Base-by-base conservation (phyloP, 1,284 basidiomycete species). In the Puccinia horiana region DNA sequence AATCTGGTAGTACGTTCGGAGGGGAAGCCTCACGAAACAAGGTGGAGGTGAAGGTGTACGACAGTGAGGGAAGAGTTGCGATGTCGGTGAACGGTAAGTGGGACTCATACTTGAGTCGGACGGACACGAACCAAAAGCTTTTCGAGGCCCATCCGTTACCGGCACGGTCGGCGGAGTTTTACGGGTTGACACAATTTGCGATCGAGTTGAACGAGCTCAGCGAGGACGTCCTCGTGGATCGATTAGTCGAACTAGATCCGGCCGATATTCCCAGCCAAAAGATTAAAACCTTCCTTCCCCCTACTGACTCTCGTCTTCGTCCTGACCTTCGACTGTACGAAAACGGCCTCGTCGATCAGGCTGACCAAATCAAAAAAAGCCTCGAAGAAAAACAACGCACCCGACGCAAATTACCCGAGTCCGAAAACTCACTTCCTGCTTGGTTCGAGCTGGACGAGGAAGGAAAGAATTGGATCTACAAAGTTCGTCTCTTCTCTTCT, bases 311-410 rank as follows among this genome's bases (percentile, higher is more conserved):
- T 11, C 90, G 95, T 44, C 89, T 91, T 82, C 90, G 95, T 49
- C 93, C 94, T 0, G 95, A 97, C 87, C 93, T 96, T 77, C 89
- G 92, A 42, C 93, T 94, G 4, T 89, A 96, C 65, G 95, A 97
- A 87, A 90, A 93, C 83, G 95, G 94, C 16, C 88, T 93, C 69
- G 86, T 93, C 1, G 92, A 94, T 82, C 85, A 88, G 69, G 94
- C 95, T 1, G 95, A 97, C 85, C 87, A 87, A 74, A 90, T 93
- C 85, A 97, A 97, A 88, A 87, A 88, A 40, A 88, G 90, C 44
- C 88, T 96, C 16, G 95, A 97, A 86, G 92, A 86, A 76, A 85
- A 85, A 35, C 89, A 89, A 84, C 83, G 84, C 23, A 84, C 88
- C 42, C 84, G 88, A 20, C 86, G 87, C 81, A 84, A 86, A 56